These are phyloP conservation scores for Aureobasidium sp. DNA, from an alignment of 2,329 filamentous ascomycete species.

Conservation along the genomic window DNA sequence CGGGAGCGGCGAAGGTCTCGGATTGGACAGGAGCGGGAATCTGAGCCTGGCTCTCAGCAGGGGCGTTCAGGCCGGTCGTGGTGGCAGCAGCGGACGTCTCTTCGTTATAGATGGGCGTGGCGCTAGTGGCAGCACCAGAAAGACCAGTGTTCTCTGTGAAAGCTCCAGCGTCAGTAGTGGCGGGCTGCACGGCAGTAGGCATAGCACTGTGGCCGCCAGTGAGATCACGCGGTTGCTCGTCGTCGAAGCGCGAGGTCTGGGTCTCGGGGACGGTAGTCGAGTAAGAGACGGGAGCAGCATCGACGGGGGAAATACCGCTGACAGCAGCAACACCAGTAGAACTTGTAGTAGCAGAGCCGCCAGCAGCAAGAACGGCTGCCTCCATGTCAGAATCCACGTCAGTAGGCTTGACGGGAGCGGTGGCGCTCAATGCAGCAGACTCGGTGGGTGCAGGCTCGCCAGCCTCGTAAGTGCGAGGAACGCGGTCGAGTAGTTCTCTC, in stretches of 20 bases:
- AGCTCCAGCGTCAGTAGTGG: background rate
- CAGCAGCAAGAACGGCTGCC: background rate
- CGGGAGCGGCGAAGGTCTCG: background rate
- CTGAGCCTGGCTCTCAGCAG: constrained; percentile 23
- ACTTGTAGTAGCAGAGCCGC: background rate
- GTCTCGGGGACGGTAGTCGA: constrained; percentile 6
- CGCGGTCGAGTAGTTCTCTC: constrained; percentile 59
- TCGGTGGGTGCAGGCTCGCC: constrained; percentile 37
- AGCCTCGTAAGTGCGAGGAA: constrained; percentile 30
- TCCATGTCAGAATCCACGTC: background rate
- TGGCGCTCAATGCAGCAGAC: constrained; percentile 28
- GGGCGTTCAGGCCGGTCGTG: constrained; percentile 28
- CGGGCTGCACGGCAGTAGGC: background rate
- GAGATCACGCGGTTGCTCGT: constrained; percentile 16
- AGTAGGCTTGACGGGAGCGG: constrained; percentile 21
- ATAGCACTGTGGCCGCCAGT: background rate
- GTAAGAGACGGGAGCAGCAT: background rate
- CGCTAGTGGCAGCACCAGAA: background rate
- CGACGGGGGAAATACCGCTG: constrained; percentile 2
- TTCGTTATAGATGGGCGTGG: background rate
- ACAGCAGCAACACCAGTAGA: constrained; percentile 7
- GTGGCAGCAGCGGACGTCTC: constrained; percentile 20
- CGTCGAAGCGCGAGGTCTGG: constrained; percentile 18
- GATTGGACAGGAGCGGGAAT: constrained; percentile 12
- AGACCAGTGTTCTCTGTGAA: background rate